phyloP scores from a whole-genome alignment of 257 asterid genomes.

The Forsythia viridissima region DNA sequence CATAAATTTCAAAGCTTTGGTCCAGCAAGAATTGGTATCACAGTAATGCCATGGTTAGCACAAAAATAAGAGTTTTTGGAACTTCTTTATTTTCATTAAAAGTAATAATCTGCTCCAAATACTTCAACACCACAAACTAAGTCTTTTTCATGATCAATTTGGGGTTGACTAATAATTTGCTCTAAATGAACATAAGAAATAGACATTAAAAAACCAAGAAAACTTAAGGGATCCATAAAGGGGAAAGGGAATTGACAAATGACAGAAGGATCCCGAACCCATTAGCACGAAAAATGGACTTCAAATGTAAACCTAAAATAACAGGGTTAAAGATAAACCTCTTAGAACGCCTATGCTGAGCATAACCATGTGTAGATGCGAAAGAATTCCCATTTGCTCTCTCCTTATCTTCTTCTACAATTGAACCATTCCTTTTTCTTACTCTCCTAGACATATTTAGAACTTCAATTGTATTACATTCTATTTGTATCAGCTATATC shows the following conservation, averaged over 20 bases:
- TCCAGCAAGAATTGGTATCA: background rate
- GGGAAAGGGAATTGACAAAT: background rate
- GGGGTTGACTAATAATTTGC: background rate
- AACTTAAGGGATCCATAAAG: background rate
- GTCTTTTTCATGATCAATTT: background rate
- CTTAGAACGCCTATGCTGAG: slow-evolving; percentile 54
- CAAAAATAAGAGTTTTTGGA: background rate
- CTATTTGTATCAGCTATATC: background rate
- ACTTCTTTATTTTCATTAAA: background rate
- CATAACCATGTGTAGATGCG: slow-evolving; percentile 27
- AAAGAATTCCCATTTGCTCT: slow-evolving; percentile 35
- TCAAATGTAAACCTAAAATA: background rate
- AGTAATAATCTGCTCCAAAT: background rate
- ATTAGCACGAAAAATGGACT: background rate
- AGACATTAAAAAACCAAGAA: slow-evolving; percentile 1
- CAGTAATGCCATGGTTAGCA: background rate
- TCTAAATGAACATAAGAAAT: background rate
- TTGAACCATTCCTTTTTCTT: slow-evolving; percentile 36
- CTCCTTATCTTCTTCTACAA: slow-evolving; percentile 35
- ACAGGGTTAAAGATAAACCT: slow-evolving; percentile 32
- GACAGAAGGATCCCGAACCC: background rate
- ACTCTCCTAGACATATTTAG: slow-evolving; percentile 17
- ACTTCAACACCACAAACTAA: background rate
- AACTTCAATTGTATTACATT: slow-evolving; percentile 25
- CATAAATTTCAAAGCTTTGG: background rate